Conservation (phyloP, 2,329 filamentous ascomycete genomes). For the Trichophaea hybrida region DNA sequence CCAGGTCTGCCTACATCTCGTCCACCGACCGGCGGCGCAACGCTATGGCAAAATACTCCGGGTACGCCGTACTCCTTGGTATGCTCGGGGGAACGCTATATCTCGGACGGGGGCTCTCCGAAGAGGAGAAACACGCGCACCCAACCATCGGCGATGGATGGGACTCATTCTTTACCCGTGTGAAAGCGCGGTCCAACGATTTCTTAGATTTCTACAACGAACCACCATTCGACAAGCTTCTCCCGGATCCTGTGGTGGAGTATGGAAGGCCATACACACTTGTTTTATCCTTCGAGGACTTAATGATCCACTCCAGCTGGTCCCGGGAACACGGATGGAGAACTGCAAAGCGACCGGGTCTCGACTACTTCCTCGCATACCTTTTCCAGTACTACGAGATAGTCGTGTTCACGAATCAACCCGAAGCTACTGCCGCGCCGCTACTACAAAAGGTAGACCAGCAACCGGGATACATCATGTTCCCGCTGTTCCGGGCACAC, state of each 20-base stretch:
- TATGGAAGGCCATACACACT: constrained; percentile 82
- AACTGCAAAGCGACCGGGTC: constrained; percentile 81
- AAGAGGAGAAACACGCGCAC: constrained; percentile 56
- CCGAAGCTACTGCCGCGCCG: constrained; percentile 69
- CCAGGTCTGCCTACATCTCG: constrained; percentile 63
- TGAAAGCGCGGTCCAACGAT: constrained; percentile 57
- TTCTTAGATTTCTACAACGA: constrained; percentile 89
- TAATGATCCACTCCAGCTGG: constrained; percentile 93
- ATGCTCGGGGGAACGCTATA: constrained; percentile 50
- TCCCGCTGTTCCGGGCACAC: constrained; percentile 90
- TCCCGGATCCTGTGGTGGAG: constrained; percentile 56
- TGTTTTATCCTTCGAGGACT: constrained; percentile 81
- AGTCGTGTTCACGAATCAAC: constrained; percentile 84
- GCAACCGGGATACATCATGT: constrained; percentile 75
- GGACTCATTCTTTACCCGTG: constrained; percentile 68
- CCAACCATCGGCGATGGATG: constrained; percentile 44
- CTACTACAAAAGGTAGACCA: constrained; percentile 88
- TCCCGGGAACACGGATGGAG: constrained; percentile 87
- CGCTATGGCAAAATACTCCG: constrained; percentile 60
- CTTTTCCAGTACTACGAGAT: constrained; percentile 96
- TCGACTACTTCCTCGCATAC: constrained; percentile 95
- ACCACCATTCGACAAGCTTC: constrained; percentile 81
- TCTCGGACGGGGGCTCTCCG: constrained; percentile 77
- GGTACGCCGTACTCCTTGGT: constrained; percentile 45
- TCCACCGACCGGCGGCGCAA: constrained; percentile 74